Evolutionary conservation across 2,329 filamentous ascomycete species (phyloP).

Genomic region (Pseudovirgaria hyperparasitica): DNA sequence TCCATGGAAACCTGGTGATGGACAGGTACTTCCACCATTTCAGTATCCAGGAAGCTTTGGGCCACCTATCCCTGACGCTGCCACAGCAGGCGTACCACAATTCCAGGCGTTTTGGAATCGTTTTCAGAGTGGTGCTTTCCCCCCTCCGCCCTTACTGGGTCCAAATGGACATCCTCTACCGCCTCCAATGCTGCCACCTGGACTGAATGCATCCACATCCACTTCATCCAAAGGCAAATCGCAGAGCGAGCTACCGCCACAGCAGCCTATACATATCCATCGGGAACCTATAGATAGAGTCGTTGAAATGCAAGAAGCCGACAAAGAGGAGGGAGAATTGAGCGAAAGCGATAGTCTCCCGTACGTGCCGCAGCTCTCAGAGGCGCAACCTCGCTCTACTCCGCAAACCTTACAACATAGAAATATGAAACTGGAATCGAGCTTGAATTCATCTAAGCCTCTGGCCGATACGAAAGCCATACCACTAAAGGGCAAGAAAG

Average conservation of each 20-base stretch:
- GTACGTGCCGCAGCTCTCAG: conserved; percentile 7
- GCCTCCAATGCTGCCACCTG: conserved; percentile 8
- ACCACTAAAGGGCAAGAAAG: too few species aligned
- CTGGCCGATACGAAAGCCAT: too few species aligned
- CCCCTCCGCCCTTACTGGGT: conserved; percentile 14
- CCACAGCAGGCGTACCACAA: too few species aligned
- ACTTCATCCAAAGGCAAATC: too few species aligned
- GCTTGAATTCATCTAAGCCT: too few species aligned
- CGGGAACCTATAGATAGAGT: conserved; percentile 12
- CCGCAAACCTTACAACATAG: too few species aligned
- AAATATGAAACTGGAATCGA: too few species aligned
- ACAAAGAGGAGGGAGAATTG: conserved; percentile 63
- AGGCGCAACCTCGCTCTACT: conserved; percentile 14
- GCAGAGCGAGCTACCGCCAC: conserved; percentile 4
- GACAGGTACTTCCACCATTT: too few species aligned
- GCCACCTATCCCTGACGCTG: too few species aligned
- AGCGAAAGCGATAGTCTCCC: conserved; percentile 39
- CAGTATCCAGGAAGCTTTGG: too few species aligned
- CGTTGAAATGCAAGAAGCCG: conserved; percentile 23
- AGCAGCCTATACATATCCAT: conserved; percentile 3
- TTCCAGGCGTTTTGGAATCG: too few species aligned
- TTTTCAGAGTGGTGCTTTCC: conserved; percentile 3
- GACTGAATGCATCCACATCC: background rate
- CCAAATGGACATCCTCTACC: conserved; percentile 11
- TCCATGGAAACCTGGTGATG: too few species aligned